Evolutionary conservation across 441 rosid species (phyloP).

Genomic region (Hura crepitans): DNA sequence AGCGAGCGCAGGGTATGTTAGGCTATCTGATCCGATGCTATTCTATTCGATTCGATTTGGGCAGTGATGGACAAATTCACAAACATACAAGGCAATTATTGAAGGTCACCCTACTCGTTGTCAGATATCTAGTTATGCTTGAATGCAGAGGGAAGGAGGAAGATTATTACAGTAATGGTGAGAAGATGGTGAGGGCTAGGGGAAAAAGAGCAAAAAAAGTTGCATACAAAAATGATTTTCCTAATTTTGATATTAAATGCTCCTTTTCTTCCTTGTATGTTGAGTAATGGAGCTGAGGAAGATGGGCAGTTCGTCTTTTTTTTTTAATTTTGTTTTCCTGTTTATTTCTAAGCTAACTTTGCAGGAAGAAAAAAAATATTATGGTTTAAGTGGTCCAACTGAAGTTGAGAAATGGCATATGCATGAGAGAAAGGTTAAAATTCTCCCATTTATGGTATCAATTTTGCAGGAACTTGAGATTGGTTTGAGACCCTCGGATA

Average conservation of each 20-base stretch:
- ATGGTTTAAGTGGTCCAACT: conserved; percentile 24
- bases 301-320: conserved; percentile 8
- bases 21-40: too few relatives aligned
- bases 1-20: too few relatives aligned
- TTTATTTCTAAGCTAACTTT: conserved; percentile 24
- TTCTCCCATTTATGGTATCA: conserved; percentile 30
- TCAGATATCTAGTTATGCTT: background rate
- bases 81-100: too few relatives aligned
- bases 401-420: conserved; percentile 36
- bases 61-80: too few relatives aligned
- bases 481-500: conserved; percentile 30
- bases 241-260: conserved; percentile 4
- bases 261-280: conserved; percentile 9
- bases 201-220: background rate
- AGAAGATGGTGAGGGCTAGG: background rate
- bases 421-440: conserved; percentile 16
- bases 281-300: background rate
- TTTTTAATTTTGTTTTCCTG: too few relatives aligned
- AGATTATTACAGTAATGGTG: background rate
- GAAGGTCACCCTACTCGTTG: too few relatives aligned
- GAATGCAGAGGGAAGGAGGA: background rate
- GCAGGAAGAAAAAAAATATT: conserved; percentile 6
- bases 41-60: too few relatives aligned
- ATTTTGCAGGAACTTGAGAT: conserved; percentile 38
- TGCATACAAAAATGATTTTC: conserved; percentile 13